Percentiles rank a stretch among this genome's conserved stretches.
These are phyloP conservation scores for Saccharomyces hybrid DNA, from an alignment of 1,139 yeast genomes.

Conservation along the genomic window DNA sequence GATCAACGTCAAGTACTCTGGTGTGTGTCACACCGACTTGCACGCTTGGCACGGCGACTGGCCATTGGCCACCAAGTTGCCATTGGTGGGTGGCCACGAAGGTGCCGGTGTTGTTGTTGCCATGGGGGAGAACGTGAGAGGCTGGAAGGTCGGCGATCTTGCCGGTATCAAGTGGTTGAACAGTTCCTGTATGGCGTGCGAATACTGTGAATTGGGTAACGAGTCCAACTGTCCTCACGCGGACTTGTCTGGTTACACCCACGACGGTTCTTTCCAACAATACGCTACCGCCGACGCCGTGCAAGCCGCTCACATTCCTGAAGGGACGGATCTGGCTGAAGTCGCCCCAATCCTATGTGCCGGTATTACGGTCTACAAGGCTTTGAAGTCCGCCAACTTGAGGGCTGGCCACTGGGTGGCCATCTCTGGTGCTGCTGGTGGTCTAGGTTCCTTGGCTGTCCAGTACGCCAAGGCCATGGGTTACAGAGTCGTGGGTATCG, in stretches of 20 bases:
- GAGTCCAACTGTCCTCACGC: conserved; percentile 56
- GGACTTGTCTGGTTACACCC: conserved; percentile 60
- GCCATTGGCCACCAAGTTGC: conserved; percentile 52
- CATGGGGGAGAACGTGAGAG: conserved; percentile 48
- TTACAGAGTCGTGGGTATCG: conserved; percentile 52
- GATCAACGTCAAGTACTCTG: conserved; percentile 54
- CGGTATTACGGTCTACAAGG: conserved; percentile 63
- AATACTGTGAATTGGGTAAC: conserved; percentile 46
- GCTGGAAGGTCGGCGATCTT: conserved; percentile 53
- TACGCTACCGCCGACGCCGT: conserved; percentile 62
- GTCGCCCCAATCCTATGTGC: conserved; percentile 62
- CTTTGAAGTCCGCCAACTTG: conserved; percentile 52
- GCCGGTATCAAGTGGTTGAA: conserved; percentile 65
- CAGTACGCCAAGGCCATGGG: conserved; percentile 65
- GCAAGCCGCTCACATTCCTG: conserved; percentile 55
- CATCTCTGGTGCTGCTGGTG: conserved; percentile 62
- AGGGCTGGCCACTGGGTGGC: conserved; percentile 57
- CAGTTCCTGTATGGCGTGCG: conserved; percentile 56
- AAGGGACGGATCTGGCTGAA: conserved; percentile 49
- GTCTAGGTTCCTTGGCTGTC: conserved; percentile 56
- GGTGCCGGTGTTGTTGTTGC: conserved; percentile 63
- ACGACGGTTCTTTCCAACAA: conserved; percentile 62
- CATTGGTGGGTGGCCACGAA: conserved; percentile 63
- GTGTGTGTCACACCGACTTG: conserved; percentile 61
- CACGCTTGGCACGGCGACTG: conserved; percentile 66